Conservation (phyloP, 2,329 filamentous ascomycete species). For the Exophiala oligosperma region DNA sequence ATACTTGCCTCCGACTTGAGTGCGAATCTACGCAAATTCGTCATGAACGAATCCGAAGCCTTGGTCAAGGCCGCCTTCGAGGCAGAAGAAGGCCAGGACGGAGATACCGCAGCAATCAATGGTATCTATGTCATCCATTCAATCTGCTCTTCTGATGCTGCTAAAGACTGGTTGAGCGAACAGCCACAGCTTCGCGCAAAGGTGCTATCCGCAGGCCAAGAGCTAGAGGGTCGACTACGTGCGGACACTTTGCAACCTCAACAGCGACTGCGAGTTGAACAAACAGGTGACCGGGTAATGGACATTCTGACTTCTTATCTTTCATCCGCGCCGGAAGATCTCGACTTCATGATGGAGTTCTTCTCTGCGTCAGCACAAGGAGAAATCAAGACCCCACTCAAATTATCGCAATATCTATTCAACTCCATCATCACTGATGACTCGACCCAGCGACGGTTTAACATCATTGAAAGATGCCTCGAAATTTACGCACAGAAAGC, state of each 20-base stretch:
- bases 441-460: slow-evolving; percentile 82
- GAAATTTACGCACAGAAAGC: slow-evolving; percentile 80
- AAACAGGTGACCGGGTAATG: slow-evolving; percentile 87
- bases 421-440: slow-evolving; percentile 77
- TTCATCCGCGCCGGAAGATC: slow-evolving; percentile 68
- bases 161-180: slow-evolving; percentile 65
- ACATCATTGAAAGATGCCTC: slow-evolving; percentile 78
- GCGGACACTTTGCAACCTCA: slow-evolving; percentile 67
- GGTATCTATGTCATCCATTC: slow-evolving; percentile 83
- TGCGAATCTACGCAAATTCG: slow-evolving; percentile 69
- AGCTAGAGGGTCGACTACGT: slow-evolving; percentile 73
- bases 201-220: slow-evolving; percentile 67
- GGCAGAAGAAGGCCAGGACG: slow-evolving; percentile 64
- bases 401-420: slow-evolving; percentile 81
- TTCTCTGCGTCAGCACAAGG: slow-evolving; percentile 82
- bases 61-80: slow-evolving; percentile 67
- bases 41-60: slow-evolving; percentile 70
- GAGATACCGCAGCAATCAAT: slow-evolving; percentile 80
- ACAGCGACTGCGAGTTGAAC: slow-evolving; percentile 81
- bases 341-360: slow-evolving; percentile 81
- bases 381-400: slow-evolving; percentile 74
- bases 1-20: slow-evolving; percentile 76
- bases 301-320: slow-evolving; percentile 80
- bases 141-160: slow-evolving; percentile 65
- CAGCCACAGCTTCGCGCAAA: slow-evolving; percentile 59